Evolutionary conservation across 352 stramenopile genomes (phyloP).

Genomic region (Halophytophthora batemanensis): DNA sequence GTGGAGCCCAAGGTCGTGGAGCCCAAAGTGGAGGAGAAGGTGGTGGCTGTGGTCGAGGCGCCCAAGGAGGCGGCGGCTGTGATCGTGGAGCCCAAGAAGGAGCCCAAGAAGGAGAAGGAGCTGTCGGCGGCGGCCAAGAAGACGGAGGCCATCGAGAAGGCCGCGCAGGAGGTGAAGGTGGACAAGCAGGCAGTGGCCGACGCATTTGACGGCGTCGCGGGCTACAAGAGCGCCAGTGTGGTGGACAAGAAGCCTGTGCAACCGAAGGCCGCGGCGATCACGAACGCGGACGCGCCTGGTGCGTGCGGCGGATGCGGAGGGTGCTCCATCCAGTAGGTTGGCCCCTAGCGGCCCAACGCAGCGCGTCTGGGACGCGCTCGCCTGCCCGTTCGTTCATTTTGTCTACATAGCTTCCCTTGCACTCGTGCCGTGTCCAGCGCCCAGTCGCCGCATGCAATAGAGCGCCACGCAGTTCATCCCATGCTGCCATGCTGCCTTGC

Average conservation of each 20-base stretch:
- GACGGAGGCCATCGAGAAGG: conserved; percentile 15
- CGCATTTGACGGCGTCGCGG: conserved; percentile 31
- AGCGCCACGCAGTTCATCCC: too few relatives aligned
- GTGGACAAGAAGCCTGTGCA: conserved; percentile 22
- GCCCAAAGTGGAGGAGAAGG: conserved; percentile 1
- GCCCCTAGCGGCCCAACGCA: neutral
- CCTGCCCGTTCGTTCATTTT: too few relatives aligned
- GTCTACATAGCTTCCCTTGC: too few relatives aligned
- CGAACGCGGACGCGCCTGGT: conserved; percentile 15
- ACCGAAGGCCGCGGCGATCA: conserved; percentile 17
- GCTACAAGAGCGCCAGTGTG: conserved; percentile 38
- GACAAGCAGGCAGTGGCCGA: conserved; percentile 28
- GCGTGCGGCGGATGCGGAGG: conserved; percentile 26
- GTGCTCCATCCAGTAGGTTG: conserved; percentile 27
- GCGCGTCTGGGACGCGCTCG: too few relatives aligned
- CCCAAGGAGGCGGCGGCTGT: conserved; percentile 1
- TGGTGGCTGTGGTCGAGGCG: conserved; percentile 6
- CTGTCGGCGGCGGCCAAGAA: conserved; percentile 11
- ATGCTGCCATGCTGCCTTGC: too few relatives aligned
- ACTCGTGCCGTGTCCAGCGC: too few relatives aligned
- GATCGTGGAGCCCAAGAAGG: conserved; percentile 1
- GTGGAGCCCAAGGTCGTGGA: neutral
- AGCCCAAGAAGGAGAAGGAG: conserved; percentile 10
- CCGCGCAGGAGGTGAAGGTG: conserved; percentile 16
- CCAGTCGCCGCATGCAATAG: too few relatives aligned